Evolutionary conservation across 495 filamentous ascomycete genomes (phyloP).

Genomic region (Aspergillus egyptiacus): DNA sequence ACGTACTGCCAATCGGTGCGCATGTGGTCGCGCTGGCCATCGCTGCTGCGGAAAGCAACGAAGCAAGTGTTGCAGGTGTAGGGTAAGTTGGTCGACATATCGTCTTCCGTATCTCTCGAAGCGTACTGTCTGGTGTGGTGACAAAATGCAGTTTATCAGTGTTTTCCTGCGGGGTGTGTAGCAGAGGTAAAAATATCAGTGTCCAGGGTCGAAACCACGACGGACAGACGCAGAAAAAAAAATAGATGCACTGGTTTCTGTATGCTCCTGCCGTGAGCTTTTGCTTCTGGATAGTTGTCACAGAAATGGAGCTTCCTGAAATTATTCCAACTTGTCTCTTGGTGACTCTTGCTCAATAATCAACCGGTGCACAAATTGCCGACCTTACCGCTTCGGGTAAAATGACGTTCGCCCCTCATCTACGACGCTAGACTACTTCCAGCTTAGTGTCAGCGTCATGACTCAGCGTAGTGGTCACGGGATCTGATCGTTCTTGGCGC

Average conservation of each 20-base stretch:
- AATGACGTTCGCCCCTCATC: slow-evolving; percentile 14
- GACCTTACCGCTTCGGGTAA: slow-evolving; percentile 18
- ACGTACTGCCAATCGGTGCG: slow-evolving; percentile 97
- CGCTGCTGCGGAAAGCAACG: slow-evolving; percentile 87
- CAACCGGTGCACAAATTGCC: slow-evolving; percentile 17
- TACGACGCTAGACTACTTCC: neutral
- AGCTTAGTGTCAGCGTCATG: too few relatives aligned
- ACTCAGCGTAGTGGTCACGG: too few relatives aligned
- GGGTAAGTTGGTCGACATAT: slow-evolving; percentile 56
- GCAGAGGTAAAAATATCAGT: neutral
- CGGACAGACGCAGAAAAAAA: neutral
- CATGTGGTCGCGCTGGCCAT: slow-evolving; percentile 94
- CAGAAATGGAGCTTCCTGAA: neutral
- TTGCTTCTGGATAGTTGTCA: slow-evolving; percentile 1
- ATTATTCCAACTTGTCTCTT: slow-evolving; percentile 2
- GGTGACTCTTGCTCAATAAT: slow-evolving; percentile 14
- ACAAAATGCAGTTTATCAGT: neutral
- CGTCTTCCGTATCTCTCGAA: slow-evolving; percentile 1
- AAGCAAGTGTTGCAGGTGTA: slow-evolving; percentile 98
- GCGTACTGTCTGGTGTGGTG: neutral
- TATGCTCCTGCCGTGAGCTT: neutral
- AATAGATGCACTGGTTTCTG: neutral
- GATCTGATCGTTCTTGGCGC: neutral
- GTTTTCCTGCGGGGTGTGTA: neutral
- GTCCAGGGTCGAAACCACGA: too few relatives aligned